Evolutionary conservation across 345 rosid genomes (phyloP), one percentile per base, ranked within the genome.

Genomic region (Populus pruinosa): DNA sequence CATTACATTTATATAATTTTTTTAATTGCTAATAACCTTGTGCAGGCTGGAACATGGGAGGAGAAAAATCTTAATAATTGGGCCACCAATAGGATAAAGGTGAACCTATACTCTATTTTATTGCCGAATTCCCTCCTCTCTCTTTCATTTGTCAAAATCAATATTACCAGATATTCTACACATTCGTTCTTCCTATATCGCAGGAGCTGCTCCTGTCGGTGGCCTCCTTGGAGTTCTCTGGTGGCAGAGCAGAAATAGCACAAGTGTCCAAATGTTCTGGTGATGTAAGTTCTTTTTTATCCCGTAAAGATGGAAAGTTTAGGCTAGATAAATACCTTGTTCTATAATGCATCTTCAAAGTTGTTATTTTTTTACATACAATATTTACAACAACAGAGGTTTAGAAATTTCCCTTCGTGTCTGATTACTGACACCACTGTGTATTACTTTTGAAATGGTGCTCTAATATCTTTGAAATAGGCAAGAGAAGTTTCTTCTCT

Each of bases 41-140:
- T 66, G 10, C 71, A 95, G 99, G 99, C 98, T 36, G 99, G 98
- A 47, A 95, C 99, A 69, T 95, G 99, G 99, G 99, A 95, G 84
- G 98, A 95, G 81, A 95, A 93, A 73, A 90, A 73, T 81, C 91
- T 95, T 72, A 93, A 90, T n/a, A 87, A 85, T 67, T 93, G 98
- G 99, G 97, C 99, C 36, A 83, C 77, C 44, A 86, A 90, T 0
- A 88, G 98, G 83, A 85, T 94, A 65, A 90, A 90, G 97, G 98
- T 91, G 63, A 69, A 77, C 78, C 38, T 67, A 6, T 21, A 6
- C 36, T 73, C 38, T 68, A 41, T 63, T 2, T 38, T 18, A 21
- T 77, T 64, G 38, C 1, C 74, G 36, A 59, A 5, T 25, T 44
- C 9, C 55, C 59, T 31, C 7, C 2, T 38, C 27, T 61, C 23